Evolutionary conservation across 2,329 filamentous ascomycete species (phyloP).

Genomic region (Sarocladiaceae sp.): DNA sequence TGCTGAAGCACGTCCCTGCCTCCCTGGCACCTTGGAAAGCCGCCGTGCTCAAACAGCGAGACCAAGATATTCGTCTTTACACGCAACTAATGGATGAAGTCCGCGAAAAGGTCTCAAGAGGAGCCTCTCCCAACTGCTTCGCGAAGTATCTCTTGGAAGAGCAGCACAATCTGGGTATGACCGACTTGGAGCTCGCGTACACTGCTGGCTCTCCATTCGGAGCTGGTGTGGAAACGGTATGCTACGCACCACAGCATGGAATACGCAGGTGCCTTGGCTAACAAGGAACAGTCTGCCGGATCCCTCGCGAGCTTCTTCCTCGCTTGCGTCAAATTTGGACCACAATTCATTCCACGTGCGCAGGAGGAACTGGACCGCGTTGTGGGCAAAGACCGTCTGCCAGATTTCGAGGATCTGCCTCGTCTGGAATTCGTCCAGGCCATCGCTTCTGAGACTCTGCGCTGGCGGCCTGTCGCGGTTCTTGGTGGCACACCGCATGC

Average conservation of each 20-base stretch:
- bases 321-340: conserved; percentile 44
- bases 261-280: no score
- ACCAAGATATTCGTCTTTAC: conserved; percentile 32
- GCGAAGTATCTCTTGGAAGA: conserved; percentile 35
- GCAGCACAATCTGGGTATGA: conserved; percentile 32
- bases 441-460: conserved; percentile 31
- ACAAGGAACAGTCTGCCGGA: conserved; percentile 30
- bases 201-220: conserved; percentile 39
- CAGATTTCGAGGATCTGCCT: conserved; percentile 29
- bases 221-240: conserved; percentile 35
- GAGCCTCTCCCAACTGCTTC: conserved; percentile 32
- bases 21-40: conserved; percentile 34
- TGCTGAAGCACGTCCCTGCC: conserved; percentile 30
- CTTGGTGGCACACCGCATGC: conserved; percentile 39
- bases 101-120: conserved; percentile 23
- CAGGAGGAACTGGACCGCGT: conserved; percentile 31
- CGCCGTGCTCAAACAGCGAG: conserved; percentile 27
- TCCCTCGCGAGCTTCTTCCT: conserved; percentile 44
- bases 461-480: conserved; percentile 35
- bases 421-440: conserved; percentile 28
- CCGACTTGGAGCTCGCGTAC: conserved; percentile 36
- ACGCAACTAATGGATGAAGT: conserved; percentile 34
- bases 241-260: conserved; percentile 10
- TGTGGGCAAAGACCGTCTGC: conserved; percentile 28
- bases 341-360: conserved; percentile 38